These are phyloP conservation scores for Huntiella bhutanensis DNA, from an alignment of 2,329 filamentous ascomycete species.

Conservation along the genomic window DNA sequence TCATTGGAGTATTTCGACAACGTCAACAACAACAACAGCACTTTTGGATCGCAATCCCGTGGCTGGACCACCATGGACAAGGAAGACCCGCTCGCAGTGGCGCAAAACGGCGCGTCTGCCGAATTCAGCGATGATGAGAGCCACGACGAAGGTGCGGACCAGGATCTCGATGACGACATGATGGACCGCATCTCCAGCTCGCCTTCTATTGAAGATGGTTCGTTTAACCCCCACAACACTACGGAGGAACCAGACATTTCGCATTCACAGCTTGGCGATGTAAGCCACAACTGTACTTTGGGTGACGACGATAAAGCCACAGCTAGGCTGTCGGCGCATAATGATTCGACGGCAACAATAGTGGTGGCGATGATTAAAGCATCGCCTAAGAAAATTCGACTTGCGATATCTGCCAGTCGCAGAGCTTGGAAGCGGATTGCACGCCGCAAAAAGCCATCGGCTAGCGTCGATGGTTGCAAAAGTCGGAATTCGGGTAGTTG, in stretches of 20 bases:
- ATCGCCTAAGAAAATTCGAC: not conserved
- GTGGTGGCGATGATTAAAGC: not conserved
- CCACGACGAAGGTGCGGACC: slow-evolving; percentile 51
- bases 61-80: slow-evolving; percentile 22
- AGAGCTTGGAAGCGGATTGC: not conserved
- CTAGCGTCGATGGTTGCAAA: slow-evolving; percentile 5
- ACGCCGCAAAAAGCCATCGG: not conserved
- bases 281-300: no score
- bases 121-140: slow-evolving; percentile 23
- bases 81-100: slow-evolving; percentile 39
- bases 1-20: slow-evolving; percentile 12
- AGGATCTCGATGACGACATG: slow-evolving; percentile 73
- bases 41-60: slow-evolving; percentile 23
- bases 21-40: slow-evolving; percentile 30
- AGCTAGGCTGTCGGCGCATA: no score
- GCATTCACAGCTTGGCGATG: no score
- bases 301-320: no score
- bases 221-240: slow-evolving; percentile 31
- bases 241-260: no score
- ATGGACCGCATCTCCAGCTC: slow-evolving; percentile 98
- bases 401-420: slow-evolving; percentile 7
- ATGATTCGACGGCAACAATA: no score
- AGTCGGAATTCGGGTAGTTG: no score
- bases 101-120: slow-evolving; percentile 32
- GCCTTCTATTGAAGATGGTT: slow-evolving; percentile 98